phyloP scores from a whole-genome alignment of 2,329 filamentous ascomycete species.

The Verticillium klebahnii region DNA sequence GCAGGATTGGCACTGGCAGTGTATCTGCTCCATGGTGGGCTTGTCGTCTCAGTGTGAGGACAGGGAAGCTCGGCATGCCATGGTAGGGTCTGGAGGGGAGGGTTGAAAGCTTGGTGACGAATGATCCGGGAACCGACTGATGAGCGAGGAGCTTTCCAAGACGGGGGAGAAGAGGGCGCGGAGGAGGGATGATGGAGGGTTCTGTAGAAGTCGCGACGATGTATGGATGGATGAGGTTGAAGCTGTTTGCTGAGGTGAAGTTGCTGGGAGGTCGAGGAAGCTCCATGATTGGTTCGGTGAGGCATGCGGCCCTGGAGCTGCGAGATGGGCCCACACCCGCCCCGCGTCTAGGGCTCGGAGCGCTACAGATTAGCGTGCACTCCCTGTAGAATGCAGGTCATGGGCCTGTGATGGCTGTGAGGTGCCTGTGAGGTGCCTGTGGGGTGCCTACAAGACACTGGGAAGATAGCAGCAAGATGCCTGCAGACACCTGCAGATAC shows the following conservation, averaged over 20 bases:
- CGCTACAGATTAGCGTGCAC: no score
- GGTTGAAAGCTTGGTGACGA: neutral
- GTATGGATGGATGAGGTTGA: neutral
- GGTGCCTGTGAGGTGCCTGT: neutral
- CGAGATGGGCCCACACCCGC: no score
- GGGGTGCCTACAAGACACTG: neutral
- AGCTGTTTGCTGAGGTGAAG: neutral
- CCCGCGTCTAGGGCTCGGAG: no score
- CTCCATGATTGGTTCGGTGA: neutral
- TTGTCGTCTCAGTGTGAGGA: neutral
- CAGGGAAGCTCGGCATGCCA: neutral
- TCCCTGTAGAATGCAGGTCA: no score
- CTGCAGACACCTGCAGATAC: no score
- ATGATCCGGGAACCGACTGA: neutral
- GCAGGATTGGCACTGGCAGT: constrained; percentile 29
- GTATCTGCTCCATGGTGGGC: constrained; percentile 27
- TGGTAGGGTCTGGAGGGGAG: neutral
- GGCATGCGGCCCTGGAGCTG: neutral
- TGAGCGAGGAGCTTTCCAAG: neutral
- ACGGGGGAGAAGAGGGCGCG: neutral
- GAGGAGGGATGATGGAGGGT: neutral
- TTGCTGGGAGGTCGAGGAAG: neutral
- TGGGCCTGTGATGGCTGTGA: neutral
- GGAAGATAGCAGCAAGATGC: no score
- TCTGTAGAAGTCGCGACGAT: neutral